Base-by-base conservation (phyloP, 495 filamentous ascomycete genomes). In the Penicillium chermesinum region DNA sequence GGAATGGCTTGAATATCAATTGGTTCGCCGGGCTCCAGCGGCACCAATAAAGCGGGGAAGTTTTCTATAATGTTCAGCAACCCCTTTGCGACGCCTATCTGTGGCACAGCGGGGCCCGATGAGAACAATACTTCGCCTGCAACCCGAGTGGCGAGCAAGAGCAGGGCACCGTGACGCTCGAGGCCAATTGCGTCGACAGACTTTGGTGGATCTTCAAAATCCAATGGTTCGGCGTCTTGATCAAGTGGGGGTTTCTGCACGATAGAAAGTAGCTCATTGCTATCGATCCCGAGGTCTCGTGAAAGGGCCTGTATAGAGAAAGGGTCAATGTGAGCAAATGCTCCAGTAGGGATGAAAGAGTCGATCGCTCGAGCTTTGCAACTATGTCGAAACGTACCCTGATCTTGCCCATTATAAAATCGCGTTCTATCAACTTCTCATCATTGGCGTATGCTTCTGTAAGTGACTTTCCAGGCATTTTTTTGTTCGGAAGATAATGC, bases 381-480 rank as follows among this genome's bases (percentile, higher is more conserved):
- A 22, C 9, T 13, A 10, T n/a, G 2, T 35, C 5, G 40, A 7
- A 36, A 75, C 84, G 50, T 72, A 89, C 86, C 44, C 81, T 79
- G 37, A 95, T 72, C 56, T 90, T 86, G 4, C 87, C 87, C 40
- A 89, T 74, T n/a, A 86, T 79, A 35, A 79, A 77, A 52, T 88
- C 85, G 40, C 83, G 69, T 39, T 80, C 76, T 54, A 78, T 75
- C 10, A 90, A 64, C 34, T 74, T 61, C 57, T 85, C 76, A n/a
- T 81, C 77, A 30, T 79, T 72, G 8, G 74, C 67, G 57, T 85
- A 94, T 12, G 75, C 67, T 27, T 84, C 76, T 14, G 75, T 76
- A 32, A 78, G 69, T 10, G 87, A 87, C 33, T 79, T 67, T 4
- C 54, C 58, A 3, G 63, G 62, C 44, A 71, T 43, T 5, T 59